Base-by-base conservation (phyloP, 176 grass and related monocot genomes). In the Themeda triandra region DNA sequence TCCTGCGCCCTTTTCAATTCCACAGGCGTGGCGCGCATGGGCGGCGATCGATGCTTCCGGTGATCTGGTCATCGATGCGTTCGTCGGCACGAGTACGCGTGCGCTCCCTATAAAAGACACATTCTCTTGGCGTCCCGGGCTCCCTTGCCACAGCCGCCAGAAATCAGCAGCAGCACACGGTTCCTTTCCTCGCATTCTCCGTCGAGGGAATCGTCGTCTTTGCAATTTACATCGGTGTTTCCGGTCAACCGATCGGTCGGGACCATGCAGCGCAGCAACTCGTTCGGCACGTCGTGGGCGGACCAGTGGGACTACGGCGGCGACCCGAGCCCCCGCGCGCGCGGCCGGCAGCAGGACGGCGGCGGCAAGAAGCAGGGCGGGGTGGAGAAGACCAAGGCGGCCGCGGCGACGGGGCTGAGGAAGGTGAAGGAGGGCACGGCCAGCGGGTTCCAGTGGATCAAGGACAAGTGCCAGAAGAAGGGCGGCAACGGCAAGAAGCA, bases 221-320 rank as follows among this genome's bases (percentile, higher is more conserved):
- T 6, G 60, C 25, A n/a, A n/a, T n/a, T n/a, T n/a, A n/a, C 29
- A 4, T 29, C 44, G 40, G 28, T 21, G 14, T 60, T 1, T 12
- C 62, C 25, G 62, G 62, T 29, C 25, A 28, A 11, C 59, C 8
- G 63, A n/a, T 80, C 77, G 27, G 14, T 66, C 63, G 5, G 19
- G 17, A 6, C n/a, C 13, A 95, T 95, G 93, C 76, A 98, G 85
- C 82, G 92, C 8, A 88, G 63, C 74, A 87, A 84, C 86, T 94
- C 88, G 53, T 85, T 87, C 53, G 93, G 96, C 27, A 48, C 90
- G 71, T 93, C 96, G 46, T 98, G 95, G 95, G 95, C 95, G 29
- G 95, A 98, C 86, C 95, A 98, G 93, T 98, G 95, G 92, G 95
- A 93, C 71, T 90, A 86, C 79, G 80, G 90, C 83, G 41, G 88